A percentile compares a stretch with the other conserved stretches of the same genome.
phyloP scores from a whole-genome alignment of 2,329 filamentous ascomycete species.

The Geosmithia morbida region DNA sequence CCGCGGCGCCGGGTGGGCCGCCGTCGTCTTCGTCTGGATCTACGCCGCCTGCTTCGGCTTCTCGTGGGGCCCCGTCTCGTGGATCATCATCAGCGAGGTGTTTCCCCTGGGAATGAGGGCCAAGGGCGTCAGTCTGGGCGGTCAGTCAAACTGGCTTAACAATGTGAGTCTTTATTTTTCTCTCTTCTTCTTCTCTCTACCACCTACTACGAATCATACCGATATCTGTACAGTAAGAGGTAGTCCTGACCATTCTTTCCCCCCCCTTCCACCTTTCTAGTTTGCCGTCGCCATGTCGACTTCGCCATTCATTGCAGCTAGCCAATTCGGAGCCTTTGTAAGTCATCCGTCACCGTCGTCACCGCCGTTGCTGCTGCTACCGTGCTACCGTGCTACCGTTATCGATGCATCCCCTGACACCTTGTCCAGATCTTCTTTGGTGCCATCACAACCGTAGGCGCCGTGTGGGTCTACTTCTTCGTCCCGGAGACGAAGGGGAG shows the following conservation, averaged over 20 bases:
- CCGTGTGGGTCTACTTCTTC: slow-evolving; percentile 46
- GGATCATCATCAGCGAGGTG: slow-evolving; percentile 63
- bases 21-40: slow-evolving; percentile 54
- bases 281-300: neutral
- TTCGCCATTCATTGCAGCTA: neutral
- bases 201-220: too few relatives aligned
- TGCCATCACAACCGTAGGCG: slow-evolving; percentile 45
- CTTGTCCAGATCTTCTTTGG: slow-evolving; percentile 51
- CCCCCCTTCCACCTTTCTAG: too few relatives aligned
- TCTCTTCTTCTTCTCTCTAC: too few relatives aligned
- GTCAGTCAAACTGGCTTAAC: slow-evolving; percentile 50
- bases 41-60: slow-evolving; percentile 62
- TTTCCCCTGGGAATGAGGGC: slow-evolving; percentile 58
- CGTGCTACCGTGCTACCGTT: too few relatives aligned
- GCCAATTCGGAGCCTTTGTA: neutral
- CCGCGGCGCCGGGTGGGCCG: slow-evolving; percentile 54
- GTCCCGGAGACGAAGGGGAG: slow-evolving; percentile 52
- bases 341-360: neutral
- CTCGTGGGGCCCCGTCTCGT: slow-evolving; percentile 59
- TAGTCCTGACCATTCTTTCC: too few relatives aligned
- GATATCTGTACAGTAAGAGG: too few relatives aligned
- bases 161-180: slow-evolving; percentile 4
- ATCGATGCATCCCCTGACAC: too few relatives aligned
- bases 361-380: too few relatives aligned
- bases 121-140: slow-evolving; percentile 57